phyloP scores from a whole-genome alignment of 768 basidiomycete genomes.

The Boletus rex-veris region DNA sequence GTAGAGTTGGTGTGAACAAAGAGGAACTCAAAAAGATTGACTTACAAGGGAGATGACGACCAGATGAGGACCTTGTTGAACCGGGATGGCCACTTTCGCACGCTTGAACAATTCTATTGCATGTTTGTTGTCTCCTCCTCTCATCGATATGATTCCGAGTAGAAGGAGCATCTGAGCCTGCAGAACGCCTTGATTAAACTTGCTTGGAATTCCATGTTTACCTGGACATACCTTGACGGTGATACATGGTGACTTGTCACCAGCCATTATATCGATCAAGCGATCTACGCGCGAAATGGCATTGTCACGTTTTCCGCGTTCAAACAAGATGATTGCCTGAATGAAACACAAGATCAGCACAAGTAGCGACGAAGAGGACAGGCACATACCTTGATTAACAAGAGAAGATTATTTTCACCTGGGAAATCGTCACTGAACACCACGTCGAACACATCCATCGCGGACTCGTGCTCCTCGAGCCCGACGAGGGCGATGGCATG shows the following conservation, averaged over 20 bases:
- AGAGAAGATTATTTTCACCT: not conserved
- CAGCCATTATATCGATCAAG: too few species aligned
- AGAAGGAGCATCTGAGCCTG: not conserved
- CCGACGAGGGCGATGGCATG: not conserved
- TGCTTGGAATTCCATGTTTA: not conserved
- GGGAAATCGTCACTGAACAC: not conserved
- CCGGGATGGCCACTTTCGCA: not conserved
- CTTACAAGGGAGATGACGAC: not conserved
- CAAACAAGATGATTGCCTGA: slow-evolving; percentile 2
- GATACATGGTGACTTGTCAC: too few species aligned
- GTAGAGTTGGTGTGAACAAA: not conserved
- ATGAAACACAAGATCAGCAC: not conserved
- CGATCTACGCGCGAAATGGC: too few species aligned
- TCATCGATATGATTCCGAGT: not conserved
- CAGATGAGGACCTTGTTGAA: not conserved
- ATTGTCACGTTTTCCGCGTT: not conserved
- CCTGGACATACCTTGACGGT: too few species aligned
- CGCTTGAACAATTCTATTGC: not conserved
- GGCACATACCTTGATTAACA: slow-evolving; percentile 8
- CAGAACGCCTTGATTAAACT: not conserved
- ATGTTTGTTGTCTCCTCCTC: not conserved
- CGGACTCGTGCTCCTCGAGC: not conserved
- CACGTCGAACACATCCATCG: slow-evolving; percentile 1
- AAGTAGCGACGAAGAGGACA: not conserved
- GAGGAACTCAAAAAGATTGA: rapidly evolving